Conservation (phyloP, 495 filamentous ascomycete species). For the Neurospora tetrasperma region DNA sequence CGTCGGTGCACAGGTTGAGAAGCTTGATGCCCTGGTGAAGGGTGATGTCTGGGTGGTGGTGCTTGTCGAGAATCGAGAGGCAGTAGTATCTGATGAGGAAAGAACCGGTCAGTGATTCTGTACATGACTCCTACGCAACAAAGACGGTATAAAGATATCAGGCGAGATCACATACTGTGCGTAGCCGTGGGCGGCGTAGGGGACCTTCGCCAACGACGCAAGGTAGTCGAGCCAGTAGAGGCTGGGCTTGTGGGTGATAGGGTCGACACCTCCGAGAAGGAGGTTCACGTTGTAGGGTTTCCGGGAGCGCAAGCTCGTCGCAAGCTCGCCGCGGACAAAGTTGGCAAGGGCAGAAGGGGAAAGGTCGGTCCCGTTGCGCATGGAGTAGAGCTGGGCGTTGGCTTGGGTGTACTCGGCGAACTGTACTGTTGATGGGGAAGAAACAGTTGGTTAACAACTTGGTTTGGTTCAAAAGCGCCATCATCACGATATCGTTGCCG, state of each 20-base stretch:
- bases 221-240: constrained; percentile 98
- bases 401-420: constrained; percentile 99
- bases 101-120: constrained; percentile 9
- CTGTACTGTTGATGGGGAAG: constrained; percentile 55
- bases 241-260: constrained; percentile 73
- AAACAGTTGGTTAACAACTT: constrained; percentile 1
- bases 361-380: constrained; percentile 90
- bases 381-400: constrained; percentile 94
- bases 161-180: constrained; percentile 61
- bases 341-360: constrained; percentile 77
- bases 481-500: constrained; percentile 9
- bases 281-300: constrained; percentile 95
- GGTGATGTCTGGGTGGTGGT: constrained; percentile 87
- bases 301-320: constrained; percentile 76
- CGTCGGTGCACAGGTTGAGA: constrained; percentile 86
- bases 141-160: neutral
- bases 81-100: constrained; percentile 62
- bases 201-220: constrained; percentile 73
- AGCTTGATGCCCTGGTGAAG: constrained; percentile 84
- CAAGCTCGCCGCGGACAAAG: constrained; percentile 89
- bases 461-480: neutral
- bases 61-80: constrained; percentile 92
- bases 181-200: constrained; percentile 96
- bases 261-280: constrained; percentile 83
- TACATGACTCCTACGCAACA: neutral